A percentile compares a stretch with the other conserved stretches of the same genome.
These are phyloP conservation scores for Podaxis mareebaensis DNA, from an alignment of 768 basidiomycete genomes.

Conservation along the genomic window DNA sequence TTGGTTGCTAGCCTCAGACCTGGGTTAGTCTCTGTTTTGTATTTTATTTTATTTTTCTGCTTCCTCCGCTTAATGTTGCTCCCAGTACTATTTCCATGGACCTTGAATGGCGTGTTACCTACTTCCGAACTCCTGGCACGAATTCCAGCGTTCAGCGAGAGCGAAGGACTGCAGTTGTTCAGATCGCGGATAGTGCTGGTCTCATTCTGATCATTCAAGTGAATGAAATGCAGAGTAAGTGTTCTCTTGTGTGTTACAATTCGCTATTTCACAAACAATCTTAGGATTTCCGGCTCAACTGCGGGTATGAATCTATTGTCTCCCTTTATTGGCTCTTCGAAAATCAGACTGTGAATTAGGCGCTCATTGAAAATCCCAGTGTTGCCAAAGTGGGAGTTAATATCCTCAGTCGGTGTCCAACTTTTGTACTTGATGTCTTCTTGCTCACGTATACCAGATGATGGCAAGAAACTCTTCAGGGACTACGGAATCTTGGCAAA, in stretches of 20 bases:
- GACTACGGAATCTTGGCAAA: conserved; percentile 39
- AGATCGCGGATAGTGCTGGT: conserved; percentile 30
- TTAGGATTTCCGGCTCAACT: conserved; percentile 33
- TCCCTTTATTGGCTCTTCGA: neutral
- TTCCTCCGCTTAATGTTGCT: neutral
- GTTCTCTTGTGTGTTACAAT: neutral
- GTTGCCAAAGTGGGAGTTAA: conserved; percentile 35
- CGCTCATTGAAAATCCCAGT: conserved; percentile 30
- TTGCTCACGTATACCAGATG: conserved; percentile 24
- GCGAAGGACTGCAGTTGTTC: conserved; percentile 30
- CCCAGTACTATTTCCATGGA: conserved; percentile 33
- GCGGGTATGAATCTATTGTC: conserved; percentile 17
- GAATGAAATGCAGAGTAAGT: conserved; percentile 30
- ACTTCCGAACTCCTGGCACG: conserved; percentile 5
- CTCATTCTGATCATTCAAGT: conserved; percentile 35
- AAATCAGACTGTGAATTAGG: conserved; percentile 19
- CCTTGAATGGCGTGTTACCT: conserved; percentile 34
- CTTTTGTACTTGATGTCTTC: neutral
- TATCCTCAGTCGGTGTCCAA: conserved; percentile 28
- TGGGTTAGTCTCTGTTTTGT: conserved; percentile 21
- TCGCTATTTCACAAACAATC: neutral
- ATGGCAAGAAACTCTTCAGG: conserved; percentile 37
- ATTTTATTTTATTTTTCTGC: neutral
- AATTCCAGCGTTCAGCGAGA: conserved; percentile 15
- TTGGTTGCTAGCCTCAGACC: conserved; percentile 25